Base-by-base conservation (phyloP, 495 filamentous ascomycete species). In the Chaetomidium leptoderma region DNA sequence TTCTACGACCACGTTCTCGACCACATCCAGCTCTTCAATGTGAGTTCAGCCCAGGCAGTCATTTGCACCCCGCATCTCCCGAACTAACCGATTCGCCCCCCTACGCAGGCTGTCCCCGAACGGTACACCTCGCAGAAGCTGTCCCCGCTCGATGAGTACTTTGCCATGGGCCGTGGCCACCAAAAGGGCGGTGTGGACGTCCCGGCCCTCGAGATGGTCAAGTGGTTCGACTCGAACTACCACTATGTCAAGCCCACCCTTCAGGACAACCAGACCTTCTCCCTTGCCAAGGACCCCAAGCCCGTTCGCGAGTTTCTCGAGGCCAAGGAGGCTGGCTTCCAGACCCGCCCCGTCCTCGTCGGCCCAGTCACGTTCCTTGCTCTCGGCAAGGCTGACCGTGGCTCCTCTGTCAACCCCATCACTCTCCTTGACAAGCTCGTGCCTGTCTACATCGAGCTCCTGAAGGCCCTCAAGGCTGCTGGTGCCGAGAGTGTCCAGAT, bases 191-290 rank as follows among this genome's bases (percentile, higher is more conserved):
- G 86, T 63, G 83, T 98, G 63, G 93, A 98, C 78, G 93, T 98
- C 66, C 92, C 92, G 47, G 80, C 79, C 68, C 80, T 97, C 73
- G 93, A 98, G 82, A 98, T 98, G 93, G 93, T 98, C 53, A 98
- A 98, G 80, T 98, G 95, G 93, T 98, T 98, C 74, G 93, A 98
- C 82, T 95, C 90, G 63, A 98, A 98, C 86, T 98, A 98, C 85
- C 93, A 98, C 83, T 97, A 97, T 79, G 93, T 97, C 76, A 97
- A 97, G 84, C 93, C 93, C 57, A 96, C 93, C 58, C 83, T 98
- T 56, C 88, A 95, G 76, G 87, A 97, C 77, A 86, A 88, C 81
- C 93, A 98, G 83, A 83, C 81, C 61, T 98, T 97, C 86, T 89
- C 89, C 75, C 90, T 98, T 52, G 76, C 80, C 60, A 71, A 81